Base-by-base conservation (phyloP, 2,329 filamentous ascomycete species). In the Phialophora verrucosa region DNA sequence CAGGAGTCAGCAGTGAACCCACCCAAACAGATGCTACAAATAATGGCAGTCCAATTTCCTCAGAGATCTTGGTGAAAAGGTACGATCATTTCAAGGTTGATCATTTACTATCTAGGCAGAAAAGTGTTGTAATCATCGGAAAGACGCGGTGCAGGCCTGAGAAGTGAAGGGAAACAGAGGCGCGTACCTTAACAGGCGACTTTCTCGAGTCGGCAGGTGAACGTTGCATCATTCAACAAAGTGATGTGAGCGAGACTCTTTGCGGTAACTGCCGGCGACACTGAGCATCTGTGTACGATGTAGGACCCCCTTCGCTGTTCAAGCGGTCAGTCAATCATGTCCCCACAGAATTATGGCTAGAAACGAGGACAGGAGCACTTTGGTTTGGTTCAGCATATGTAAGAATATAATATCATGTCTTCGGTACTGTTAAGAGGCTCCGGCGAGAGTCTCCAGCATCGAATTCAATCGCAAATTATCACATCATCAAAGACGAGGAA, bases 381-480 rank as follows among this genome's bases (percentile, higher is more conserved):
- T 8, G 38, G 11, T 14, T 55, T 55, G 29, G 12, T 29, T 97
- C 93, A 97, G 93, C 92, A 97, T 96, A 97, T 96, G 93, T 97
- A 97, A 97, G 93, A 94, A 87, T 88, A 89, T 82, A 93, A 91
- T 96, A 91, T 97, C 93, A 96, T 76, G 75, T 83, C 79, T 87
- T 82, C 85, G 83, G 82, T 77, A 82, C 84, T 90, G 89, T 93
- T 89, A 90, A 85, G 89, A 90, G 84, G 85, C 91, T 88, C 93
- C 87, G 93, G 93, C 93, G 90, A 90, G 92, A 88, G 91, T 83
- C 85, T 92, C 92, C 93, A 88, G 83, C 83, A 80, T 80, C 80
- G 82, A 84, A 86, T 90, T 97, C 93, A 96, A 94, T 94, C 93
- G 93, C 93, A 97, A 97, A 97, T 97, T 97, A 92, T 91, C 84